phyloP scores from a whole-genome alignment of 352 stramenopile genomes.

The Phytophthora pinifolia region DNA sequence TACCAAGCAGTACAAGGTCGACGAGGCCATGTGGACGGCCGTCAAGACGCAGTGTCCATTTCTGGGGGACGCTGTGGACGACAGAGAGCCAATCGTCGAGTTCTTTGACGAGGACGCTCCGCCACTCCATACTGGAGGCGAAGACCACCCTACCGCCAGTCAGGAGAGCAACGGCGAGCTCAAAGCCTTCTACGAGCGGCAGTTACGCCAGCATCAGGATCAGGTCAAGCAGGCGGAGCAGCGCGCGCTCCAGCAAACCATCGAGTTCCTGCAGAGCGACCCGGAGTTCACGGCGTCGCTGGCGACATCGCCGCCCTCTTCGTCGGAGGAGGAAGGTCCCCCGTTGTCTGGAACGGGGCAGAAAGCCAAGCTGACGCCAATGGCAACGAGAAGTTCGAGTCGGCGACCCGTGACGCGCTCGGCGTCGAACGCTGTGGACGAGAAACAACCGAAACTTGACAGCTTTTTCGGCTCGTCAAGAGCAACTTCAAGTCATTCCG shows the following conservation, averaged over 20 bases:
- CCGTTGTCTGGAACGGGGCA: conserved; percentile 6
- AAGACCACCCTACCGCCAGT: conserved; percentile 22
- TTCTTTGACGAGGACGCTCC: conserved; percentile 57
- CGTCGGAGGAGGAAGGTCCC: conserved; percentile 13
- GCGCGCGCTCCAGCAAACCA: conserved; percentile 47
- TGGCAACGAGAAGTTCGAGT: conserved; percentile 12
- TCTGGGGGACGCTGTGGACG: conserved; percentile 26
- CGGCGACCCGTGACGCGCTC: conserved; percentile 34
- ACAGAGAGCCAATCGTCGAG: conserved; percentile 37
- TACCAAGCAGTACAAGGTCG: conserved; percentile 74
- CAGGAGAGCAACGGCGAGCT: conserved; percentile 31
- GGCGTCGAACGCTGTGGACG: conserved; percentile 18
- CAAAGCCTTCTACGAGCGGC: conserved; percentile 46
- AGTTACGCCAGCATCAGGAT: conserved; percentile 31
- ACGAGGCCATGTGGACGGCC: conserved; percentile 57
- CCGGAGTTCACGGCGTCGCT: conserved; percentile 41
- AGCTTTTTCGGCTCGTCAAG: conserved; percentile 34
- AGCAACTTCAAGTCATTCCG: conserved; percentile 20
- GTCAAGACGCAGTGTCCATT: conserved; percentile 58
- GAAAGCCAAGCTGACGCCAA: conserved; percentile 9
- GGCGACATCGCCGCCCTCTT: conserved; percentile 23
- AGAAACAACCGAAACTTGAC: conserved; percentile 50
- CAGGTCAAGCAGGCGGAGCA: conserved; percentile 37
- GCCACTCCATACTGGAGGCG: conserved; percentile 23
- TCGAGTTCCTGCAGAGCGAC: conserved; percentile 55